Conservation (phyloP, 2,329 filamentous ascomycete species). For the Trichoderma arundinaceum region DNA sequence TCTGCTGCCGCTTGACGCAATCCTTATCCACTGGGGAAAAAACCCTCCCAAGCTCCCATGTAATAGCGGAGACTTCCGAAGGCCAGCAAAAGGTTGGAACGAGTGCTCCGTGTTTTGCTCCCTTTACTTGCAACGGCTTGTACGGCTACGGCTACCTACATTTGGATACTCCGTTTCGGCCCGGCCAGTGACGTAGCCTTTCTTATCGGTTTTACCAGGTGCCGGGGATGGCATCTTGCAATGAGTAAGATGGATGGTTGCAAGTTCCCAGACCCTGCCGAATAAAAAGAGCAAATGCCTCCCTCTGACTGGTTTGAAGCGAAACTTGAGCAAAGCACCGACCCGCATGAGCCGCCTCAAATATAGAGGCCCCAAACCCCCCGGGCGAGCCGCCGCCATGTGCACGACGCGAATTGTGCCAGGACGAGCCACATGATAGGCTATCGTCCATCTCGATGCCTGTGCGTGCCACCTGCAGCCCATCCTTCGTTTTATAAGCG, state of each 20-base stretch:
- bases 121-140: no score
- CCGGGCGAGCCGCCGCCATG: constrained; percentile 11
- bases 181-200: constrained; percentile 15
- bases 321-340: no score
- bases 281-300: no score
- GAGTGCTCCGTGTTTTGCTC: no score
- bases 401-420: neutral
- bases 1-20: constrained; percentile 23
- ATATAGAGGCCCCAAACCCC: neutral
- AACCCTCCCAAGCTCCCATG: neutral
- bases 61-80: constrained; percentile 18
- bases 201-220: no score
- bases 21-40: constrained; percentile 14
- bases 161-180: constrained; percentile 27
- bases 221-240: no score
- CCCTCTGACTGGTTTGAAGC: no score
- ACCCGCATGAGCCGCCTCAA: no score
- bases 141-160: neutral
- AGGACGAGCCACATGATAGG: neutral
- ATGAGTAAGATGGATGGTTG: no score
- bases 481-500: constrained; percentile 10
- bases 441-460: neutral
- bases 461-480: neutral
- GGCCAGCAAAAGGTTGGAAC: neutral
- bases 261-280: no score